Evolutionary conservation across 139 green algal genomes (phyloP).

Genomic region (Micromonas commoda): DNA sequence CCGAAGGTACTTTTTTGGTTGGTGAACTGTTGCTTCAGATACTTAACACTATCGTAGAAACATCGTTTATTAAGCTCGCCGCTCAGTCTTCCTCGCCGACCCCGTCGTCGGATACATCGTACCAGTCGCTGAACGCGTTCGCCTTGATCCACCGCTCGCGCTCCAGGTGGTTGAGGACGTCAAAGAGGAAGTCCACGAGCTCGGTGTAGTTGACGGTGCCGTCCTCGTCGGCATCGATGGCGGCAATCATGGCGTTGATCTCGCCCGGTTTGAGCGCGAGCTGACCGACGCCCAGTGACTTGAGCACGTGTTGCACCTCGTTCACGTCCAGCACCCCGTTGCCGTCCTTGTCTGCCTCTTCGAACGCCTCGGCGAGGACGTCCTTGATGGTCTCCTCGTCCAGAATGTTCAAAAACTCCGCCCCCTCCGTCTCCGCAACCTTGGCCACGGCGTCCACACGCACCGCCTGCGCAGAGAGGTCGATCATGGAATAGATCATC

Average conservation of each 20-base stretch:
- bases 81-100: neutral
- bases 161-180: constrained; percentile 51
- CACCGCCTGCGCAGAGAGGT: constrained; percentile 19
- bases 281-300: constrained; percentile 18
- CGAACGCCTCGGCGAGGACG: constrained; percentile 38
- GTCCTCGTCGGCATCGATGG: constrained; percentile 51
- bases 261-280: constrained; percentile 29
- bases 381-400: constrained; percentile 23
- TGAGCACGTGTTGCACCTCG: constrained; percentile 44
- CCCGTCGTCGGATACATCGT: neutral
- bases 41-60: too few relatives aligned
- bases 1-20: too few relatives aligned
- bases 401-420: constrained; percentile 20
- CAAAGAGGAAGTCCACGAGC: constrained; percentile 54
- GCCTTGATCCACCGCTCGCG: constrained; percentile 37
- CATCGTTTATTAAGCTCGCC: too few relatives aligned
- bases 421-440: constrained; percentile 16
- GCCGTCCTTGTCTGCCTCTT: constrained; percentile 45
- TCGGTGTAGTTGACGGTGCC: constrained; percentile 52
- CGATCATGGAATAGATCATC: constrained; percentile 29
- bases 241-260: constrained; percentile 28
- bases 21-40: too few relatives aligned
- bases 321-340: constrained; percentile 47
- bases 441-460: constrained; percentile 22
- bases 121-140: constrained; percentile 21